These are phyloP conservation scores for Dovyalis caffra DNA, from an alignment of 345 rosid species.

Conservation along the genomic window DNA sequence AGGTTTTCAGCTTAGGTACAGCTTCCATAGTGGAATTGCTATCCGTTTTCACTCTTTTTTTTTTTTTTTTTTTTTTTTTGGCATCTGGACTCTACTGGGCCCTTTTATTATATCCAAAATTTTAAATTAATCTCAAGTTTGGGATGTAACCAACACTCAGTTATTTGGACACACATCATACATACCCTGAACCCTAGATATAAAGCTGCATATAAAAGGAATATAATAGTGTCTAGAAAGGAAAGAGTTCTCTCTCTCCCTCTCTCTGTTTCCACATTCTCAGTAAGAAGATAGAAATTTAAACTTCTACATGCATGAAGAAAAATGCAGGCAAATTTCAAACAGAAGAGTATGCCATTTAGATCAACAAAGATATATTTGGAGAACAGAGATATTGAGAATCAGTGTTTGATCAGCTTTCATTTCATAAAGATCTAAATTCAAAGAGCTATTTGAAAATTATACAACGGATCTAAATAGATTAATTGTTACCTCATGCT, in stretches of 20 bases:
- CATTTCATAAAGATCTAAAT: background rate
- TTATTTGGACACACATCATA: background rate
- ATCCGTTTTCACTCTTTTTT: background rate
- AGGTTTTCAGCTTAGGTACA: background rate
- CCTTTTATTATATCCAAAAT: background rate
- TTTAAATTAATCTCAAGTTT: background rate
- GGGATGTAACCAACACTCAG: background rate
- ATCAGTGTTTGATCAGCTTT: background rate
- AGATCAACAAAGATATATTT: background rate
- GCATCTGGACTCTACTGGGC: background rate
- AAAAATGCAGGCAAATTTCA: constrained; percentile 4
- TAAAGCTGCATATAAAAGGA: background rate
- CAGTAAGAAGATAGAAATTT: background rate
- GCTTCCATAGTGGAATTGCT: background rate
- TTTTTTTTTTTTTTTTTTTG: background rate
- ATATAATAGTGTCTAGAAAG: background rate
- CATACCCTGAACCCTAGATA: background rate
- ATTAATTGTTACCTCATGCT: constrained; percentile 53
- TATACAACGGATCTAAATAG: constrained; percentile 4
- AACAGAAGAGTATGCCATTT: background rate
- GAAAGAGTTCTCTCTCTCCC: background rate
- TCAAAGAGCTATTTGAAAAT: background rate
- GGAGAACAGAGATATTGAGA: constrained; percentile 1
- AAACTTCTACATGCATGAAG: background rate
- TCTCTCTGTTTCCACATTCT: background rate